Evolutionary conservation across 164 flowering plant species (phyloP).

Genomic region (Sedum album): DNA sequence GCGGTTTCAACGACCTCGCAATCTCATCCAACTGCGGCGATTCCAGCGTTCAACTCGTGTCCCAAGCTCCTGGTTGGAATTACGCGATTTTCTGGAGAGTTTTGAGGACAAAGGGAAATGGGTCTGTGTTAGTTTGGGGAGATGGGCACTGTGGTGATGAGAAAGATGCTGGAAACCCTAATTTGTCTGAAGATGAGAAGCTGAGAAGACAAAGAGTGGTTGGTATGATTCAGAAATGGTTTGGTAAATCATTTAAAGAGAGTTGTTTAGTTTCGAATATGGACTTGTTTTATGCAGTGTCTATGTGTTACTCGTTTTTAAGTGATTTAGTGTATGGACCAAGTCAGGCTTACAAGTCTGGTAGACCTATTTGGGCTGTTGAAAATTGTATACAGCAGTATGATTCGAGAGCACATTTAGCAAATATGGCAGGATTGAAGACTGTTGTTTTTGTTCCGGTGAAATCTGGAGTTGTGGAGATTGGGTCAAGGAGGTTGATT

Average conservation of each 20-base stretch:
- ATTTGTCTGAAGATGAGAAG: slow-evolving; percentile 13
- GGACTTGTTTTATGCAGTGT: slow-evolving; percentile 62
- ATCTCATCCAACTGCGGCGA: slow-evolving; percentile 14
- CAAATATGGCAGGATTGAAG: slow-evolving; percentile 42
- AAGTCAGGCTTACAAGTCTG: slow-evolving; percentile 29
- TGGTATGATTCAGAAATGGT: slow-evolving; percentile 47
- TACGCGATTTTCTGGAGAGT: slow-evolving; percentile 77
- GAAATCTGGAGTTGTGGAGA: slow-evolving; percentile 69
- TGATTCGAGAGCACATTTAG: slow-evolving; percentile 42
- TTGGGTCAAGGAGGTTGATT: slow-evolving; percentile 44
- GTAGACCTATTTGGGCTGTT: slow-evolving; percentile 50
- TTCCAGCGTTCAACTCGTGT: slow-evolving; percentile 33
- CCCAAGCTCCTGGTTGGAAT: slow-evolving; percentile 49
- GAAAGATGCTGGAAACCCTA: slow-evolving; percentile 12
- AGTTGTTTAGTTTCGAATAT: slow-evolving; percentile 38
- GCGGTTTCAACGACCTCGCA: slow-evolving; percentile 23
- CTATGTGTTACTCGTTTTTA: slow-evolving; percentile 53
- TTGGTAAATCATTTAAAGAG: slow-evolving; percentile 42
- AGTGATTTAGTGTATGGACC: slow-evolving; percentile 39
- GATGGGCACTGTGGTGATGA: slow-evolving; percentile 50
- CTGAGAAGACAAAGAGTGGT: slow-evolving; percentile 34
- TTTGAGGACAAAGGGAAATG: slow-evolving; percentile 46
- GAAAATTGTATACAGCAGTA: slow-evolving; percentile 46
- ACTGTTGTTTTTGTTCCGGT: slow-evolving; percentile 63
- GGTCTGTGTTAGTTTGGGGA: slow-evolving; percentile 52